Evolutionary conservation across 2,329 filamentous ascomycete species (phyloP).

Genomic region (Furcasterigmium sp.): DNA sequence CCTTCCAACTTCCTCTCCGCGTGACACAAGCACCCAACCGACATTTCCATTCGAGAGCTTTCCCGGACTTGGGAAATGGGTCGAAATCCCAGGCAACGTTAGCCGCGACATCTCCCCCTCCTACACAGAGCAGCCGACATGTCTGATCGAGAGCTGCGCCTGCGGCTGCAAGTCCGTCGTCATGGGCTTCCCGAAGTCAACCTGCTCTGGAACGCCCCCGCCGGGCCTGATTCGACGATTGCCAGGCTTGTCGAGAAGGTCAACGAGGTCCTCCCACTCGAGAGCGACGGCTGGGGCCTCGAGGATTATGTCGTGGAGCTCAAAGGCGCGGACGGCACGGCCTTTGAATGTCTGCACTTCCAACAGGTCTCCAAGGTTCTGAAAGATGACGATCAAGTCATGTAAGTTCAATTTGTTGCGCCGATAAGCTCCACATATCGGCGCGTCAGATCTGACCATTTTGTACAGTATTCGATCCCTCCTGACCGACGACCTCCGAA

Average conservation of each 20-base stretch:
- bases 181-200: slow-evolving; percentile 67
- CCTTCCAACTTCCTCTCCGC: neutral
- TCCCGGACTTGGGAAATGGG: too few relatives aligned
- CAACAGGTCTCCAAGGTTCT: slow-evolving; percentile 64
- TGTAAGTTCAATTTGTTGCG: slow-evolving; percentile 45
- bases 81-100: too few relatives aligned
- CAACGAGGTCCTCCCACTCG: slow-evolving; percentile 76
- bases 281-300: slow-evolving; percentile 75
- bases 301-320: slow-evolving; percentile 89
- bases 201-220: slow-evolving; percentile 64
- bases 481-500: slow-evolving; percentile 66
- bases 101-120: neutral
- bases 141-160: slow-evolving; percentile 51
- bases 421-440: neutral
- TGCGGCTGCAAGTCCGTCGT: slow-evolving; percentile 68
- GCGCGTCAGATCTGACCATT: too few relatives aligned
- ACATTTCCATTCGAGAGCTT: too few relatives aligned
- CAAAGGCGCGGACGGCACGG: slow-evolving; percentile 42
- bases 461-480: slow-evolving; percentile 68
- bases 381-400: slow-evolving; percentile 77
- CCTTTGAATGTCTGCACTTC: slow-evolving; percentile 86
- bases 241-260: slow-evolving; percentile 72
- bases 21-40: neutral
- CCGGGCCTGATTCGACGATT: slow-evolving; percentile 60
- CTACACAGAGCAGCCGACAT: slow-evolving; percentile 14